Evolutionary conservation across 2,329 filamentous ascomycete genomes (phyloP).

Genomic region (Pseudocercospora musae): DNA sequence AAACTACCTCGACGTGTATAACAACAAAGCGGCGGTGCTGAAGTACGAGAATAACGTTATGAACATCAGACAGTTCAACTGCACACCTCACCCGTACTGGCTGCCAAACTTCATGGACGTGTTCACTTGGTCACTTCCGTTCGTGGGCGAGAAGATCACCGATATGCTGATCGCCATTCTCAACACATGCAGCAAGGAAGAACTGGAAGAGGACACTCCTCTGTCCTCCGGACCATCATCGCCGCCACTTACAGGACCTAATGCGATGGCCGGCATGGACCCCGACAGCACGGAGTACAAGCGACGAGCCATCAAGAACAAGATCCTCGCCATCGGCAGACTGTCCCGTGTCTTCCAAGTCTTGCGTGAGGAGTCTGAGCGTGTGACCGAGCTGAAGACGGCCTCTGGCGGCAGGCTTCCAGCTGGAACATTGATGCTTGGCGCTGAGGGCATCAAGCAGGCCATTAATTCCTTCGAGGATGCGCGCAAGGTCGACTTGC

Average conservation of each 20-base stretch:
- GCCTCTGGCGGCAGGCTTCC: constrained; percentile 88
- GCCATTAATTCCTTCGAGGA: constrained; percentile 97
- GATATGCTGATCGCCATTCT: constrained; percentile 99
- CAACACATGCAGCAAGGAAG: constrained; percentile 97
- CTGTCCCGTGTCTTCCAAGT: constrained; percentile 98
- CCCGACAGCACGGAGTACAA: constrained; percentile 90
- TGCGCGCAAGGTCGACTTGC: constrained; percentile 90
- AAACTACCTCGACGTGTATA: constrained; percentile 98
- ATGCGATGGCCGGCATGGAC: constrained; percentile 52
- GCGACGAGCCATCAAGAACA: constrained; percentile 97
- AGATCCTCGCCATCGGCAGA: constrained; percentile 95
- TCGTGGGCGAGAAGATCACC: constrained; percentile 96
- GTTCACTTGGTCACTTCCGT: constrained; percentile 99
- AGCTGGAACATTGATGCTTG: constrained; percentile 94
- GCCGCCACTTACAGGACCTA: constrained; percentile 58
- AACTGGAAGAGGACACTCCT: constrained; percentile 84
- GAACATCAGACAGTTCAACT: constrained; percentile 99
- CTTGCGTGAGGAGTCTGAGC: constrained; percentile 92
- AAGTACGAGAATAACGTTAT: constrained; percentile 99
- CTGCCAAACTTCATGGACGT: constrained; percentile 99
- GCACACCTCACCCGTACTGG: constrained; percentile 98
- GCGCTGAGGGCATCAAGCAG: constrained; percentile 97
- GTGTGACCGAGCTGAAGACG: constrained; percentile 96
- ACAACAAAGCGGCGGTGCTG: constrained; percentile 98
- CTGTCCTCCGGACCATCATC: constrained; percentile 70